These are phyloP conservation scores for Psilocybe azurescens DNA, from an alignment of 768 basidiomycete genomes.

Conservation along the genomic window DNA sequence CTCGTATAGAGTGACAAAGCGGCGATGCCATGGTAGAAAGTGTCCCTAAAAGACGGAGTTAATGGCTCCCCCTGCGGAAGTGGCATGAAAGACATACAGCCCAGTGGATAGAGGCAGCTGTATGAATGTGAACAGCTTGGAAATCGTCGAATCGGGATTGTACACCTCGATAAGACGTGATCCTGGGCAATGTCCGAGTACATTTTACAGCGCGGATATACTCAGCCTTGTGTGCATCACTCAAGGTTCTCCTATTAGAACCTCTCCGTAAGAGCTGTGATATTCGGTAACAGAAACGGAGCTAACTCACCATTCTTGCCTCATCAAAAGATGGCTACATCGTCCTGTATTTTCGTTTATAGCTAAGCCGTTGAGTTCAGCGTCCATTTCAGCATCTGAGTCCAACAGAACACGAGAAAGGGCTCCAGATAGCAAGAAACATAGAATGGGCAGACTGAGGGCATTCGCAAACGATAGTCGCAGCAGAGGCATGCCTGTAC, in stretches of 20 bases:
- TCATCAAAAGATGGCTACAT: neutral
- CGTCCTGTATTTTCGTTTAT: neutral
- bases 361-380: neutral
- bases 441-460: too few species aligned
- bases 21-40: constrained; percentile 33
- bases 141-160: constrained; percentile 43
- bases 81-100: constrained; percentile 28
- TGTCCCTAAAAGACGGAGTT: constrained; percentile 36
- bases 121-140: constrained; percentile 35
- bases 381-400: neutral
- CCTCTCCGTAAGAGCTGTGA: neutral
- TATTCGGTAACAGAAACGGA: neutral
- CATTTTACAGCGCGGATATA: constrained; percentile 36
- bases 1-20: constrained; percentile 26
- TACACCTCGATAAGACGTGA: constrained; percentile 20
- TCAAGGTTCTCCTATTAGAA: constrained; percentile 28
- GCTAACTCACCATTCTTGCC: neutral
- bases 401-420: neutral
- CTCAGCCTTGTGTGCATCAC: constrained; percentile 20
- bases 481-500: too few species aligned
- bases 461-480: too few species aligned
- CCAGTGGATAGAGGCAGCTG: constrained; percentile 32
- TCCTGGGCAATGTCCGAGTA: constrained; percentile 30
- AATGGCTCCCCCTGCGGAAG: too few species aligned
- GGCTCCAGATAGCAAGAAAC: too few species aligned